Evolutionary conservation across 371 early-diverging fungal genomes (phyloP), one percentile per base, ranked within the genome.

Genomic region (Synchytrium microbalum): DNA sequence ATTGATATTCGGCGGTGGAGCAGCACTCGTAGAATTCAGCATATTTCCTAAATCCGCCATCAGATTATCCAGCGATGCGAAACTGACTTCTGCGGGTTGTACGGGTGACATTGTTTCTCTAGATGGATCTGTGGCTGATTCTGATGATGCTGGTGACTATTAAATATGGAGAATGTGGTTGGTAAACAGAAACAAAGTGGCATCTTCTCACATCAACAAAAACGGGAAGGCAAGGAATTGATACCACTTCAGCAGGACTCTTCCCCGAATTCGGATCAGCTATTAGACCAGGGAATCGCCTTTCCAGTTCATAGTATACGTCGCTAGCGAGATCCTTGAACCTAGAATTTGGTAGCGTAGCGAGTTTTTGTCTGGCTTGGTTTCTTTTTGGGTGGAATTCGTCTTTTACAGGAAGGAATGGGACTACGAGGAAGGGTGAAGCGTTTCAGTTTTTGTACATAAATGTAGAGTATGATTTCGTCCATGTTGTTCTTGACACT

Each of bases 351-450:
- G 92, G 87, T 2, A 97, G 79, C 0, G 95, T 95, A 14, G 96
- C 93, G 5, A 97, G 81, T 70, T 97, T 97, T 69, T 95, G 95
- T 32, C 97, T 84, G 0, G 96, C 97, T 71, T 96, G 96, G 77
- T 97, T 97, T 55, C 96, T 85, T 75, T 94, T 93, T 13, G 91
- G 93, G 70, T 95, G 95, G 72, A 88, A 95, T 31, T 90, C 89
- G 66, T 86, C 86, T 24, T 87, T 77, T 28, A 91, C 82, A 3
- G 89, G 83, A 59, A 95, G 77, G 76, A 90, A 95, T 1, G 96
- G 93, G 19, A 87, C 93, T 92, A 32, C 26, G 29, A n/a, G 29
- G 30, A 29, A 32, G n/a, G 51, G 13, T n/a, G 38, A 19, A 54
- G n/a, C n/a, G n/a, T n/a, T n/a, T n/a, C n/a, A n/a, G n/a, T n/a